Base-by-base conservation (phyloP, 495 filamentous ascomycete species). In the Neurospora pannonica region DNA sequence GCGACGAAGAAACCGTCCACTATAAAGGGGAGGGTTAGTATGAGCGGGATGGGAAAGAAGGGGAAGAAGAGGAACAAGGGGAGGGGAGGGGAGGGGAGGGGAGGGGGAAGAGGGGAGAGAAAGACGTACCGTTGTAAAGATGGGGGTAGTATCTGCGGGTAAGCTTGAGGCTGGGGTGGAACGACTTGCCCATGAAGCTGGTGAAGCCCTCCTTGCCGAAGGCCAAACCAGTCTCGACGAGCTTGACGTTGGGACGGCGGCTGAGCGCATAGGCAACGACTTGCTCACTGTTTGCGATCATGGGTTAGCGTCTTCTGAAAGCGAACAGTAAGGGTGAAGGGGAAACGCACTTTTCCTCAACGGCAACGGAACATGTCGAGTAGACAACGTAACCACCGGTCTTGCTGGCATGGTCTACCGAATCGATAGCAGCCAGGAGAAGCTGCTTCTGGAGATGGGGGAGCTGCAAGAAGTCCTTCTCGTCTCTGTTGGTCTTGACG, bases 1-100 rank as follows among this genome's bases (percentile, higher is more conserved):
- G 93, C 92, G 73, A 98, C 96, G 81, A 97, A 99, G 90, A 99
- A 99, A 72, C 96, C 96, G 77, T 99, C 96, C 36, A 99, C 93
- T 62, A 1, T n/a, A 13, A 6, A 48, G 43, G 43, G 46, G n/a
- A 24, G 13, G 24, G 24, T 28, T 60, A 60, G n/a, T 15, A 8
- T n/a, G n/a, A n/a, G n/a, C n/a, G n/a, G n/a, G n/a, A n/a, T n/a
- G n/a, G n/a, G n/a, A n/a, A n/a, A n/a, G n/a, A n/a, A n/a, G n/a
- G 15, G 40, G 40, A 42, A 42, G 1, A 7, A 34, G 34, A 5
- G 39, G 43, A 10, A 21, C 3, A 21, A 48, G 8, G n/a, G 43
- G 7, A 21, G 9, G n/a, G 43, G 19, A 0, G 21, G 21, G 21
- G 11, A 39, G 42, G 19, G 19, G 19, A 46, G n/a, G 43, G 9